phyloP scores from a whole-genome alignment of 208 protist genomes.

The Trypanosoma brucei region DNA sequence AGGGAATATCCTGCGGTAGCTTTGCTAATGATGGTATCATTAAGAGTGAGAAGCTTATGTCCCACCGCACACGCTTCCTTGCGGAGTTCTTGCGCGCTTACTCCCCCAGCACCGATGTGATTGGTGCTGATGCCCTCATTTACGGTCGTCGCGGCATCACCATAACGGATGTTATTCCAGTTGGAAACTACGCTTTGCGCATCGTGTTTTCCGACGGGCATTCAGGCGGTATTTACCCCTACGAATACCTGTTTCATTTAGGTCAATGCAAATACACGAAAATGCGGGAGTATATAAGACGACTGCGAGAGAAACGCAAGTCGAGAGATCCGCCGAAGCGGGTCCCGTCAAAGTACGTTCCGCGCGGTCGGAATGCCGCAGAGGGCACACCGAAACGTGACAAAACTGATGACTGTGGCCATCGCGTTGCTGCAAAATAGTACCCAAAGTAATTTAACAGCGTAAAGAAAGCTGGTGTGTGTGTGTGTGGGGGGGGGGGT shows the following conservation, averaged over 20 bases:
- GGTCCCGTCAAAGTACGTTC: conserved; percentile 25
- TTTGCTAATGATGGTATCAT: background rate
- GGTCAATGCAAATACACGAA: conserved; percentile 54
- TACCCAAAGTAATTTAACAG: background rate
- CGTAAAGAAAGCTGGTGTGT: background rate
- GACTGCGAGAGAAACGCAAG: conserved; percentile 45
- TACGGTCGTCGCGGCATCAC: conserved; percentile 79
- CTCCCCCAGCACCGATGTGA: conserved; percentile 81
- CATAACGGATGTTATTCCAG: conserved; percentile 64
- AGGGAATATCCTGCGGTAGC: no score
- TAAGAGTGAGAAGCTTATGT: background rate
- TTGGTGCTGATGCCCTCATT: conserved; percentile 39
- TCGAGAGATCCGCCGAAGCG: conserved; percentile 65
- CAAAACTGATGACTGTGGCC: background rate
- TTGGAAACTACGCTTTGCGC: conserved; percentile 84
- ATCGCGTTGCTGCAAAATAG: background rate
- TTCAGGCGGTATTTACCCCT: conserved; percentile 79
- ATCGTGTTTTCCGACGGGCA: conserved; percentile 86
- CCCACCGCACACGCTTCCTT: conserved; percentile 44
- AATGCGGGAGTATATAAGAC: conserved; percentile 80
- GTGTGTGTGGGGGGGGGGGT: no score
- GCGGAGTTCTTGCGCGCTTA: conserved; percentile 83
- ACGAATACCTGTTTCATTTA: conserved; percentile 78
- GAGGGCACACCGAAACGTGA: background rate
- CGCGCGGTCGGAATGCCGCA: background rate